These are phyloP conservation scores for Besnoitia besnoiti DNA, from an alignment of 169 alveolate species.

Conservation along the genomic window DNA sequence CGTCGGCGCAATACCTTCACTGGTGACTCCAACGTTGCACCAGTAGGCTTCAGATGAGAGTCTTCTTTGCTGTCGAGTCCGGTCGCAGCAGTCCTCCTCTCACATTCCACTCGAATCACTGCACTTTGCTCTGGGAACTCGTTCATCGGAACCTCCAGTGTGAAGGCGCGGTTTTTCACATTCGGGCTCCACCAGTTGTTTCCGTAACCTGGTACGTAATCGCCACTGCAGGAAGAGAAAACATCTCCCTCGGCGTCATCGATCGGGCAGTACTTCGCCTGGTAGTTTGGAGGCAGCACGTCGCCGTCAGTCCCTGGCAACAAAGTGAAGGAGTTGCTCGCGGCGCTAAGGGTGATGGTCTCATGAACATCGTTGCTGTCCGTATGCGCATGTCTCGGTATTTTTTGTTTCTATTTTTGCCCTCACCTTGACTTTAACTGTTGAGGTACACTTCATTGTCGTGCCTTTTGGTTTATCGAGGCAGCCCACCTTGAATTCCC, in stretches of 20 bases:
- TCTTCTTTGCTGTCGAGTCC: no score
- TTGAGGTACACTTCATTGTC: background rate
- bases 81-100: no score
- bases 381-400: background rate
- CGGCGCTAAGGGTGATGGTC: background rate
- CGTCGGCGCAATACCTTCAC: no score
- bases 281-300: background rate
- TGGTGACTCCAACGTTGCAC: no score
- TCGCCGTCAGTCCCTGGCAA: background rate
- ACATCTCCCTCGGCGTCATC: background rate
- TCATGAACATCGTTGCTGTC: background rate
- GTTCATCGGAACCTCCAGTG: no score
- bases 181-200: background rate
- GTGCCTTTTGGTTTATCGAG: background rate
- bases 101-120: no score
- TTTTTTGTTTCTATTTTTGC: background rate
- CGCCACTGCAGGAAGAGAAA: background rate
- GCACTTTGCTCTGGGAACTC: no score
- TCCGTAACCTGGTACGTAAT: background rate
- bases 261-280: background rate
- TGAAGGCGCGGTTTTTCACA: background rate
- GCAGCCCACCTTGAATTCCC: background rate
- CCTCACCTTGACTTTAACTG: background rate
- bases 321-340: background rate
- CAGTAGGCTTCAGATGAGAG: no score